phyloP scores from a whole-genome alignment of 1,284 basidiomycete species.

The Ceratobasidium theobromae region DNA sequence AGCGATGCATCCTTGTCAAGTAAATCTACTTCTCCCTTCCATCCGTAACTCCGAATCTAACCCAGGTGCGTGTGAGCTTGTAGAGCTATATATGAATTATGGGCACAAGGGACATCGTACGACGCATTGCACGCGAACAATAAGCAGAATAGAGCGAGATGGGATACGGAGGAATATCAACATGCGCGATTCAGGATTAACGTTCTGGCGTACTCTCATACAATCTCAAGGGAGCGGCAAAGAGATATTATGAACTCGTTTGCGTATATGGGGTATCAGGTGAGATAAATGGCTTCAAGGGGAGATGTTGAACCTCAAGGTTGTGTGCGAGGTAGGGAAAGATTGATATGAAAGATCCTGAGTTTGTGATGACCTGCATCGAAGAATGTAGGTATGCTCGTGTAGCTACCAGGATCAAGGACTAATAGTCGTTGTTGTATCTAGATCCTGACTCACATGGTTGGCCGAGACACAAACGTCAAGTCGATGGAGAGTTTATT shows the following conservation, averaged over 20 bases:
- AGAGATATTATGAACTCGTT: constrained; percentile 77
- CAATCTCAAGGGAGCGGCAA: constrained; percentile 66
- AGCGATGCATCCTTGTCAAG: constrained; percentile 83
- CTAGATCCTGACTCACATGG: constrained; percentile 43
- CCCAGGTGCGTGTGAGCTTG: background rate
- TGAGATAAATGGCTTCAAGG: background rate
- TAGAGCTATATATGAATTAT: constrained; percentile 78
- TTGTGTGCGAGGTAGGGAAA: constrained; percentile 54
- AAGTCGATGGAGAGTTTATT: constrained; percentile 66
- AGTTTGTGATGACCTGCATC: constrained; percentile 76
- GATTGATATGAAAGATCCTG: constrained; percentile 81
- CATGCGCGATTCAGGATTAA: constrained; percentile 76
- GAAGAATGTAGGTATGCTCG: constrained; percentile 77
- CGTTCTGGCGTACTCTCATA: constrained; percentile 77
- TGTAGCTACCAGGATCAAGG: constrained; percentile 2
- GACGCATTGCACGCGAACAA: constrained; percentile 68
- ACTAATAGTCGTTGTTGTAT: constrained; percentile 33
- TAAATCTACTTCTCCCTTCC: constrained; percentile 44
- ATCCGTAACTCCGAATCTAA: background rate
- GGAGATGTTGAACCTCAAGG: background rate
- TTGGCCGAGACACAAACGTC: constrained; percentile 44
- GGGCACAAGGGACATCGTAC: constrained; percentile 67
- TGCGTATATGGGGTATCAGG: constrained; percentile 68
- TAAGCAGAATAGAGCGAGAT: constrained; percentile 51
- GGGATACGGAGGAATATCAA: constrained; percentile 56